phyloP scores from a whole-genome alignment of 2,329 filamentous ascomycete genomes.

The Diaporthe velutina region DNA sequence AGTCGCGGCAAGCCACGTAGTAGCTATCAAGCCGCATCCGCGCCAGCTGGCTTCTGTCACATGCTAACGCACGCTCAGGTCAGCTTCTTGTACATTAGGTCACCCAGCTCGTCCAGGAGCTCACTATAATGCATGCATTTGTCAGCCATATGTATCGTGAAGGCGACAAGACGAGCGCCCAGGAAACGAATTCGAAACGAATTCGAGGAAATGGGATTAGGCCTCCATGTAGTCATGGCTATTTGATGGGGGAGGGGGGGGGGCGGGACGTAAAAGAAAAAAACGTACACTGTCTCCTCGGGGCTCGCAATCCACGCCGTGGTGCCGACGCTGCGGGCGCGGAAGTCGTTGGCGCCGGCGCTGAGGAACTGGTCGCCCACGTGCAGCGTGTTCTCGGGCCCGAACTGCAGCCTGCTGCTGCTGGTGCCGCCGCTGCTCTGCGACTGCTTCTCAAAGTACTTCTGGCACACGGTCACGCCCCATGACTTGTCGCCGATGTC shows the following conservation, averaged over 20 bases:
- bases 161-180: not conserved
- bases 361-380: constrained; percentile 98
- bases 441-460: constrained; percentile 78
- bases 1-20: not conserved
- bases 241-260: too few relatives aligned
- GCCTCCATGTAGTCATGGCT: too few relatives aligned
- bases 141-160: not conserved
- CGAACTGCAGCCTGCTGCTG: constrained; percentile 57
- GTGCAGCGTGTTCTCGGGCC: constrained; percentile 85
- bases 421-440: constrained; percentile 29
- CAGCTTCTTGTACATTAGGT: constrained; percentile 64
- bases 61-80: constrained; percentile 40
- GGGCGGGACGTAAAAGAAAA: not conserved
- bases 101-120: constrained; percentile 84
- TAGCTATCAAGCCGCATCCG: not conserved
- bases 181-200: too few relatives aligned
- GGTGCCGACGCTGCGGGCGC: constrained; percentile 89
- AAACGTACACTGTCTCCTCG: constrained; percentile 79
- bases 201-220: too few relatives aligned
- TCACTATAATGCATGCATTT: constrained; percentile 56
- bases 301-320: constrained; percentile 98
- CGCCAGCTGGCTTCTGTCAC: not conserved
- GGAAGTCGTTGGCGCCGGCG: constrained; percentile 97
- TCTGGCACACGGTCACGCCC: constrained; percentile 93
- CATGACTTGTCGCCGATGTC: constrained; percentile 98